Percentiles rank a stretch among this genome's conserved stretches.
Evolutionary conservation across 345 rosid species (phyloP).

Genomic region (Hibiscus tridactylites): DNA sequence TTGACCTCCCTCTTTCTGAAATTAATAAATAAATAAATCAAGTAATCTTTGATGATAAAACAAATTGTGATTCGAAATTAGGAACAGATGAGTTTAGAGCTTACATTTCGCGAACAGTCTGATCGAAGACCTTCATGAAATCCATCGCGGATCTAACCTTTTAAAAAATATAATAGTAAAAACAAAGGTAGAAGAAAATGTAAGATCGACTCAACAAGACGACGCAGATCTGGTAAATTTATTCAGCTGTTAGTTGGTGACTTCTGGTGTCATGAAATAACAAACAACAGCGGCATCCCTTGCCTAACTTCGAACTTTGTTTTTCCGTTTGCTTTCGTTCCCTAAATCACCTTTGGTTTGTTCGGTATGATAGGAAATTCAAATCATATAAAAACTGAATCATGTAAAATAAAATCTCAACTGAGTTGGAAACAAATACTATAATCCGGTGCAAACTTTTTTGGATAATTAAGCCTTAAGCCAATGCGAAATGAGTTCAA

Average conservation of each 20-base stretch:
- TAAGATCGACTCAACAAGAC: background rate
- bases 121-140: constrained; percentile 67
- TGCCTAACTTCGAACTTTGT: background rate
- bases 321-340: background rate
- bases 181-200: background rate
- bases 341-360: background rate
- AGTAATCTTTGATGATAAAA: constrained; percentile 1
- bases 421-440: background rate
- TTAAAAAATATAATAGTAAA: background rate
- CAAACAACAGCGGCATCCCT: background rate
- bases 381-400: background rate
- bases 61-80: background rate
- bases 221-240: background rate
- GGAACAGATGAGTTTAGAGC: constrained; percentile 9
- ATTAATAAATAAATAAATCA: background rate
- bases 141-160: background rate
- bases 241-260: background rate
- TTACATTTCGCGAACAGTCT: constrained; percentile 94
- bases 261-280: background rate
- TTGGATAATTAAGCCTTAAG: background rate
- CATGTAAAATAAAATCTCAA: too few species aligned
- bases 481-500: background rate
- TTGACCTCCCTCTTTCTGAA: constrained; percentile 93
- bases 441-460: too few species aligned
- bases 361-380: background rate